Conservation (phyloP, 1,139 yeast genomes). For the Casaregolazyma lundiana region DNA sequence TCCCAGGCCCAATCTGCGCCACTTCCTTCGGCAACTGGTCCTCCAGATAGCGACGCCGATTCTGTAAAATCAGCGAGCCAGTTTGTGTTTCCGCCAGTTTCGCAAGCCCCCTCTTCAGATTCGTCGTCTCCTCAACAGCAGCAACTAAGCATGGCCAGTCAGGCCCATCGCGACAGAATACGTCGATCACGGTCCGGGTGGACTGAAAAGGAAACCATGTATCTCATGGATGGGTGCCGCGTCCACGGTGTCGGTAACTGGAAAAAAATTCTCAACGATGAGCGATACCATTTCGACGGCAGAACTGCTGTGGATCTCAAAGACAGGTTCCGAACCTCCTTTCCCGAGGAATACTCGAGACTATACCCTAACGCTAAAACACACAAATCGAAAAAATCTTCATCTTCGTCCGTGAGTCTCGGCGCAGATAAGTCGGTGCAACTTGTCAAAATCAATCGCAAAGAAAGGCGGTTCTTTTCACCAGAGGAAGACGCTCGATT, state of each 20-base stretch:
- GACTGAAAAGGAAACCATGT: slow-evolving; percentile 41
- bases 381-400: slow-evolving; percentile 22
- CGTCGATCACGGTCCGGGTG: slow-evolving; percentile 38
- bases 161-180: not conserved
- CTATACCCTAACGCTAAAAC: slow-evolving; percentile 43
- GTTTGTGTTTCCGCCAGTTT: not conserved
- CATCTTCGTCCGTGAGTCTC: not conserved
- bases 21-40: not conserved
- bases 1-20: not conserved
- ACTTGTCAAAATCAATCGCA: slow-evolving; percentile 39
- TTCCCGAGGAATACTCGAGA: slow-evolving; percentile 42
- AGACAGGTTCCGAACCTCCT: slow-evolving; percentile 41
- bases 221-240: slow-evolving; percentile 40
- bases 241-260: slow-evolving; percentile 44
- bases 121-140: not conserved
- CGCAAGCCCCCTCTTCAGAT: not conserved
- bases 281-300: slow-evolving; percentile 36
- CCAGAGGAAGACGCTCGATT: slow-evolving; percentile 71
- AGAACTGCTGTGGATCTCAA: slow-evolving; percentile 42
- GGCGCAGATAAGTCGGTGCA: slow-evolving; percentile 2
- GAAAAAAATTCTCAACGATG: slow-evolving; percentile 42
- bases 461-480: slow-evolving; percentile 47
- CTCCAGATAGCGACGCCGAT: not conserved
- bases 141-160: not conserved
- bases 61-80: not conserved